Conservation (phyloP, 1,139 yeast genomes). For the Trichomonascaceae sp. region DNA sequence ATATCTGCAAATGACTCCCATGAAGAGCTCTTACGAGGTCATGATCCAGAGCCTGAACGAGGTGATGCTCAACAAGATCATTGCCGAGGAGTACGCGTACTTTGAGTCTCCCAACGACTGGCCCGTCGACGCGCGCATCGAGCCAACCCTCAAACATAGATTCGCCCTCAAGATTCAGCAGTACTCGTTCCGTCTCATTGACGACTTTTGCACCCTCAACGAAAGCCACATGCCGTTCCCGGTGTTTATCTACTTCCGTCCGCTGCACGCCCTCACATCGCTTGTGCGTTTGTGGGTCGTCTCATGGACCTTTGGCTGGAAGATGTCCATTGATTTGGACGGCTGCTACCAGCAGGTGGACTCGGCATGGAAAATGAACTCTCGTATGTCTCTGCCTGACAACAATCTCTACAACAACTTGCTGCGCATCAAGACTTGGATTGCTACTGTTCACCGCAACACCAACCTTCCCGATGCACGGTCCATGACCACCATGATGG, state of each 20-base stretch:
- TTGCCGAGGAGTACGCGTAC: neutral
- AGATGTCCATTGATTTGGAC: constrained; percentile 10
- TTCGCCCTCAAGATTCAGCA: constrained; percentile 1
- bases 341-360: constrained; percentile 6
- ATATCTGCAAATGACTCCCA: constrained; percentile 4
- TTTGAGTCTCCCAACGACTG: neutral
- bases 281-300: constrained; percentile 12
- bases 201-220: constrained; percentile 32
- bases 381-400: neutral
- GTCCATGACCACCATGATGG: no score
- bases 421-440: neutral
- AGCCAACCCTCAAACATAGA: neutral
- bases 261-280: constrained; percentile 39
- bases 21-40: constrained; percentile 2
- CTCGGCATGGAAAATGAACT: constrained; percentile 7
- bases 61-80: constrained; percentile 5
- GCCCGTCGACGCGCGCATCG: neutral
- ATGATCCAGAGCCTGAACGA: constrained; percentile 6
- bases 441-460: constrained; percentile 6
- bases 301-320: constrained; percentile 10
- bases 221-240: constrained; percentile 34
- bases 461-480: no score
- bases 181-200: constrained; percentile 20
- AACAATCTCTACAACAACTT: neutral
- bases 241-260: constrained; percentile 41